Percentiles rank a stretch among this genome's conserved stretches.
phyloP scores from a whole-genome alignment of 2,329 filamentous ascomycete species.

The Setomelanomma holmii region DNA sequence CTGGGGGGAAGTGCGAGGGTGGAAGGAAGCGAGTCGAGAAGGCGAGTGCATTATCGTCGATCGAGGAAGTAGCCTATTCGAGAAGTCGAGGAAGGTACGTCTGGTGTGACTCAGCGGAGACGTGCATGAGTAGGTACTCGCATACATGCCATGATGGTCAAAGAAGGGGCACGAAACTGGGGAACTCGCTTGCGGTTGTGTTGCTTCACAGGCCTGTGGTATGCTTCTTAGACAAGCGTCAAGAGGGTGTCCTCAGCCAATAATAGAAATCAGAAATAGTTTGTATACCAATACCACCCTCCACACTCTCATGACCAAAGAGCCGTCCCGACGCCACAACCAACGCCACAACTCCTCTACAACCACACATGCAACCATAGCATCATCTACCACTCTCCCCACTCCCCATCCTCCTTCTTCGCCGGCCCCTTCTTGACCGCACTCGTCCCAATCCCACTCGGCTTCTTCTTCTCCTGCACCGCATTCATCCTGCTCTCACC shows the following conservation, averaged over 20 bases:
- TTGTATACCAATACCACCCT: background rate
- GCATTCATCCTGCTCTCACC: constrained; percentile 29
- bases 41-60: no score
- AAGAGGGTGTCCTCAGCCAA: background rate
- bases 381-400: constrained; percentile 60
- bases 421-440: constrained; percentile 63
- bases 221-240: background rate
- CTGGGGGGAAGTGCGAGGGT: no score
- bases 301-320: background rate
- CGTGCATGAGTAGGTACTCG: no score
- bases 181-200: no score
- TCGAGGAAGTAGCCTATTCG: no score
- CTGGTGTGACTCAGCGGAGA: no score
- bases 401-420: constrained; percentile 61
- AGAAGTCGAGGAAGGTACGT: no score
- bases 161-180: no score
- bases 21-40: no score
- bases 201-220: no score
- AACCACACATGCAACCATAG: constrained; percentile 1
- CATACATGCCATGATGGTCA: no score
- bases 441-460: constrained; percentile 66
- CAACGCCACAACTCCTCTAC: constrained; percentile 6
- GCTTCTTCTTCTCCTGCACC: constrained; percentile 46
- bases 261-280: background rate
- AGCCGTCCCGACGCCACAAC: background rate